Conservation (phyloP, 441 rosid genomes). For the Bruguiera hainesii region DNA sequence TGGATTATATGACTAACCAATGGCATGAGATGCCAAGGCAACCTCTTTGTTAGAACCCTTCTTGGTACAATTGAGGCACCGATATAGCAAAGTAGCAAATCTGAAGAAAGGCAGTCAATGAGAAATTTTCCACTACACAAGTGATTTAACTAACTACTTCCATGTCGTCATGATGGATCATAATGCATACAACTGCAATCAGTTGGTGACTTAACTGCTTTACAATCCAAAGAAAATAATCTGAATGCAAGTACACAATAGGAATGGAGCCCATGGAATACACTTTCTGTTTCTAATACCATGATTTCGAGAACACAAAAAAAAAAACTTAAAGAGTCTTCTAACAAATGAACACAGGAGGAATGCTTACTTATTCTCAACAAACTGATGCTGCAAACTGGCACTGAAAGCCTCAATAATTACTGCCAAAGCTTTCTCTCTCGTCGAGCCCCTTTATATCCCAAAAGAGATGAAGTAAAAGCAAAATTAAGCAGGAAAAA, state of each 20-base stretch:
- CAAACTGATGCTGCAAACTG: slow-evolving; percentile 69
- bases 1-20: slow-evolving; percentile 47
- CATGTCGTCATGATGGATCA: not conserved
- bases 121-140: not conserved
- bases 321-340: not conserved
- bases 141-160: not conserved
- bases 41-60: slow-evolving; percentile 80
- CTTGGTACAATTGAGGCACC: slow-evolving; percentile 56
- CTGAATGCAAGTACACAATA: too few relatives aligned
- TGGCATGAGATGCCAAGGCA: slow-evolving; percentile 61
- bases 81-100: slow-evolving; percentile 83
- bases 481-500: not conserved
- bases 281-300: too few relatives aligned
- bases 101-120: slow-evolving; percentile 29
- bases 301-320: not conserved
- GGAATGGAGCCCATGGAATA: too few relatives aligned
- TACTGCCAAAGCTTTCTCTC: slow-evolving; percentile 73
- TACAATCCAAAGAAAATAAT: too few relatives aligned
- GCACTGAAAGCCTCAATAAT: slow-evolving; percentile 74
- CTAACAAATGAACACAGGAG: not conserved
- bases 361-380: slow-evolving; percentile 69
- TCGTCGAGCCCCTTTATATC: slow-evolving; percentile 66
- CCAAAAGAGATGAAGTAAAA: slow-evolving; percentile 10
- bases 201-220: too few relatives aligned
- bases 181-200: not conserved